Evolutionary conservation across 2,329 filamentous ascomycete species (phyloP), one percentile per base, ranked within the genome.

Genomic region (Diaporthe destruens): DNA sequence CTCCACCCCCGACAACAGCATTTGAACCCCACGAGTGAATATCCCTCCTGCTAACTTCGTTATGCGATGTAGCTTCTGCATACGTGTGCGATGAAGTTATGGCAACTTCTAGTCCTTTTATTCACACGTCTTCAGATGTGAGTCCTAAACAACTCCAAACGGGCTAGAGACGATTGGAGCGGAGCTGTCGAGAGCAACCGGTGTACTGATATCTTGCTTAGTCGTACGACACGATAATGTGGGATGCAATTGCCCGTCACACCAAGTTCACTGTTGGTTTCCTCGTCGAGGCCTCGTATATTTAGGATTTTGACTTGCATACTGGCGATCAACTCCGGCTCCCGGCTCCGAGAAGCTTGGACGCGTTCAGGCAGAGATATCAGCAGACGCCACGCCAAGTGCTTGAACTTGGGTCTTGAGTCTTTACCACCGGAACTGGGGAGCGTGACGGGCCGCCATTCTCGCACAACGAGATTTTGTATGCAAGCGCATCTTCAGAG

Each of bases 191-290:
- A 66, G 44, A 65, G n/a, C 25, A 6, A 36, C 34, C 5, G 25
- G 20, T 4, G 16, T 53, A 23, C 47, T 39, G n/a, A 53, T 49
- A 3, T 49, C 23, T 65, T 23, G 49, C 55, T 23, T 59, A 82
- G 82, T 76, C 78, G 11, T 79, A 80, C 55, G 77, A 79, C 1
- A 82, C 78, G 29, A 79, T 84, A 67, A 77, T 78, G 76, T 84
- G 82, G 80, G 76, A 79, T 29, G 78, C 82, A 6, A 74, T 84
- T 34, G 76, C 80, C 20, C 76, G 81, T 6, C 82, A 84, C 74
- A 74, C 78, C 71, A 80, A 80, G 71, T 80, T 83, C 72, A 80
- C 80, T 1, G 75, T 83, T 12, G 82, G 80, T 2, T 84, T 82
- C 71, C 71, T 82, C 9, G 78, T 83, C 6, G 82, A 83, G 72